Conservation (phyloP, 169 alveolate genomes). For the Cardiosporidium cionae region DNA sequence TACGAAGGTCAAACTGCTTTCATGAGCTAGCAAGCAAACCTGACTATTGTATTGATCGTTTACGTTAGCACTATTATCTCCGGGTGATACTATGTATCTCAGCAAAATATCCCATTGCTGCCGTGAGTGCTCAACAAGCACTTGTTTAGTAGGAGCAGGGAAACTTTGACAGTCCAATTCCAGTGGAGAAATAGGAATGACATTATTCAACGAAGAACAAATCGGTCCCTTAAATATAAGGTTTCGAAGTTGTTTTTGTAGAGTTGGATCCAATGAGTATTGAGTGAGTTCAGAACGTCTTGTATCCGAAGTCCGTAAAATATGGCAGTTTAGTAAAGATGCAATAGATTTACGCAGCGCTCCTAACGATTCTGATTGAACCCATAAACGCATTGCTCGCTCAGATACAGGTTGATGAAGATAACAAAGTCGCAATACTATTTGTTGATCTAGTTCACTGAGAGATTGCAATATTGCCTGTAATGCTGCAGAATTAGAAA, state of each 20-base stretch:
- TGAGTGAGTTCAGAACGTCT: slow-evolving; percentile 31
- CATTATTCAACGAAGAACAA: not conserved
- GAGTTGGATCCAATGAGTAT: slow-evolving; percentile 26
- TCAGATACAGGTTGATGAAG: slow-evolving; percentile 69
- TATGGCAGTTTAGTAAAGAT: slow-evolving; percentile 26
- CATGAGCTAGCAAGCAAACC: no score
- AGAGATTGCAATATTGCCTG: slow-evolving; percentile 41
- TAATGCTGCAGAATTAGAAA: not conserved
- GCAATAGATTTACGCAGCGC: slow-evolving; percentile 47
- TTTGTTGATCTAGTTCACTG: slow-evolving; percentile 58
- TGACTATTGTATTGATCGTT: no score
- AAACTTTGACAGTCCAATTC: slow-evolving; percentile 15
- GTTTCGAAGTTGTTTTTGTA: slow-evolving; percentile 33
- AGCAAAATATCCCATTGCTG: slow-evolving; percentile 27
- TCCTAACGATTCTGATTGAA: slow-evolving; percentile 45
- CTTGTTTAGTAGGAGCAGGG: slow-evolving; percentile 24
- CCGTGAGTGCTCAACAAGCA: slow-evolving; percentile 25
- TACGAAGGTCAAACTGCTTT: no score
- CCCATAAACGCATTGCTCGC: slow-evolving; percentile 68
- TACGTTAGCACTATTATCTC: no score
- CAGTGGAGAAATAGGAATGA: slow-evolving; percentile 14
- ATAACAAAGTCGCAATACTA: slow-evolving; percentile 51
- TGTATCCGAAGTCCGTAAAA: slow-evolving; percentile 28
- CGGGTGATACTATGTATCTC: slow-evolving; percentile 7
- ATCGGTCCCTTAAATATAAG: slow-evolving; percentile 19